Conservation (phyloP, 2,329 filamentous ascomycete genomes). For the Aureobasidium leucospermi region DNA sequence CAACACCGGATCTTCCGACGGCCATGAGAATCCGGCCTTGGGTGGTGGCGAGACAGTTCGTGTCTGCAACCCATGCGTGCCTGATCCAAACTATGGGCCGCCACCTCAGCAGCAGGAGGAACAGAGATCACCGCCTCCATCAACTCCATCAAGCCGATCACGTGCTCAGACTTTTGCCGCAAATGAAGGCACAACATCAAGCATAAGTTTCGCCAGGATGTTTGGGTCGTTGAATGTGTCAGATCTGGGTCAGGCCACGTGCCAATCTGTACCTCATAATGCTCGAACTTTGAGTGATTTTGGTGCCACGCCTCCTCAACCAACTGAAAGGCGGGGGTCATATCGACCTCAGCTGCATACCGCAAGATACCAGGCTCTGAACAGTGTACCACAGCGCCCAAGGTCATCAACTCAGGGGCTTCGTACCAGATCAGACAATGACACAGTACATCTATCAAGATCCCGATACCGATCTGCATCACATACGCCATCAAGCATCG, state of each 20-base stretch:
- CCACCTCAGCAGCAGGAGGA: conserved; percentile 15
- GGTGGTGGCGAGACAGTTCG: conserved; percentile 62
- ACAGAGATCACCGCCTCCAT: conserved; percentile 6
- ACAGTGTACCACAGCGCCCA: conserved; percentile 6
- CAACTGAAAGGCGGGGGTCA: neutral
- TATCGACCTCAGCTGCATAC: conserved; percentile 10
- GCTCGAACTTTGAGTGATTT: conserved; percentile 4
- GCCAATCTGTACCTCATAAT: conserved; percentile 7
- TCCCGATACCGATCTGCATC: conserved; percentile 4
- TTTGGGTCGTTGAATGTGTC: conserved; percentile 1
- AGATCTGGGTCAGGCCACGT: neutral
- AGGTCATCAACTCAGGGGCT: neutral
- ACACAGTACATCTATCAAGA: neutral
- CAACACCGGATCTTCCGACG: conserved; percentile 21
- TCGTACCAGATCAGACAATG: conserved; percentile 10
- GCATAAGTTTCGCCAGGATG: conserved; percentile 8
- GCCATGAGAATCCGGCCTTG: conserved; percentile 40
- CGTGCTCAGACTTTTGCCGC: conserved; percentile 14
- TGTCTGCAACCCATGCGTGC: conserved; percentile 66
- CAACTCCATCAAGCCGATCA: conserved; percentile 13
- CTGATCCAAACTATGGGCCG: conserved; percentile 42
- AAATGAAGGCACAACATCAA: neutral
- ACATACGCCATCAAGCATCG: neutral
- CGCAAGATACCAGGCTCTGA: conserved; percentile 9
- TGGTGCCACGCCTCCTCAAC: neutral